Evolutionary conservation across 1,284 basidiomycete species (phyloP).

Genomic region (Tylopilus orsonianus): DNA sequence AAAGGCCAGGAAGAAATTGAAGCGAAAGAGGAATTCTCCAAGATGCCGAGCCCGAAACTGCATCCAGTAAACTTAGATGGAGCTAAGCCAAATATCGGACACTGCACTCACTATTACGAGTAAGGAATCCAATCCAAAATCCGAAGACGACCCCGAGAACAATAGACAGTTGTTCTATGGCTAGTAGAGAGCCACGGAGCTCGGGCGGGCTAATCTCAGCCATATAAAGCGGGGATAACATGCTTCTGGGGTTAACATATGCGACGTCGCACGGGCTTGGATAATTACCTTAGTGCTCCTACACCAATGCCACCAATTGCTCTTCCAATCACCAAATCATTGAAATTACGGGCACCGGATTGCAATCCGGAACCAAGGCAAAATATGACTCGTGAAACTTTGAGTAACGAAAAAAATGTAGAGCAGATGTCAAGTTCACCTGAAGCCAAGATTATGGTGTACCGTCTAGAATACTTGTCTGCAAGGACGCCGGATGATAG

Average conservation of each 20-base stretch:
- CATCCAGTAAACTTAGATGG: neutral
- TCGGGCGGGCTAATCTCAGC: constrained; percentile 82
- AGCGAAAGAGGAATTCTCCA: constrained; percentile 78
- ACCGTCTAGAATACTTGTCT: constrained; percentile 64
- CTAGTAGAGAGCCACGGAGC: constrained; percentile 76
- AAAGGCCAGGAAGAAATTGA: constrained; percentile 67
- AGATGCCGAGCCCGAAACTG: constrained; percentile 58
- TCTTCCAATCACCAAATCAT: constrained; percentile 63
- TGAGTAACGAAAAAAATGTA: neutral
- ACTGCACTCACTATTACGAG: constrained; percentile 53
- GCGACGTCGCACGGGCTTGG: neutral
- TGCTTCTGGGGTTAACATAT: constrained; percentile 41
- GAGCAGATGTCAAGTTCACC: constrained; percentile 40
- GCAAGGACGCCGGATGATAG: constrained; percentile 64
- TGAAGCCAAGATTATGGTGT: constrained; percentile 67
- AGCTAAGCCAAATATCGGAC: neutral
- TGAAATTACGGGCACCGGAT: constrained; percentile 54
- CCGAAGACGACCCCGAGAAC: constrained; percentile 76
- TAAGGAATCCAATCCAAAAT: constrained; percentile 79
- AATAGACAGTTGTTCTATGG: constrained; percentile 78
- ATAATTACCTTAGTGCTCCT: constrained; percentile 63
- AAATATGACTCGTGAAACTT: constrained; percentile 54
- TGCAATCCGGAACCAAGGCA: constrained; percentile 71
- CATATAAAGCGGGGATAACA: constrained; percentile 79
- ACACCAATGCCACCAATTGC: constrained; percentile 78